Evolutionary conservation across 2,329 filamentous ascomycete genomes (phyloP).

Genomic region (Pyrenophora teres): DNA sequence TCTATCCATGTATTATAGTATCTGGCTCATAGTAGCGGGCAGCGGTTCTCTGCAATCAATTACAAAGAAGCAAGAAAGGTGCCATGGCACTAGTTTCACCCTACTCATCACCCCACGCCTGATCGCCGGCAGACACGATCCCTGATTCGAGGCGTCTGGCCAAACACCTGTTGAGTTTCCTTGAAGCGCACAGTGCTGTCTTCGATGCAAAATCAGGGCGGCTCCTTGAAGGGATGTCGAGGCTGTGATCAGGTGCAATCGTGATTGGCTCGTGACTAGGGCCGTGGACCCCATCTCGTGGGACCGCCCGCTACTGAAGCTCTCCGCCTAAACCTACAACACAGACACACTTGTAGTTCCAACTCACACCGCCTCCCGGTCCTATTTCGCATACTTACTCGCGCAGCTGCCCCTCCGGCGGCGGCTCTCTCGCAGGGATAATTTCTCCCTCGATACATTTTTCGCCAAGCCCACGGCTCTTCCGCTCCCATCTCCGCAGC

Average conservation of each 20-base stretch:
- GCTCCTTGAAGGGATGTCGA: background rate
- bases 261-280: conserved; percentile 14
- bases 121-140: conserved; percentile 11
- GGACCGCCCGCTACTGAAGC: conserved; percentile 12
- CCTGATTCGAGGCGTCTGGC: conserved; percentile 5
- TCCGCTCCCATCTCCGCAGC: conserved; percentile 16
- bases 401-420: conserved; percentile 13
- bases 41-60: no score
- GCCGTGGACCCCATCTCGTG: conserved; percentile 12
- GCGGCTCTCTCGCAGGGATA: conserved; percentile 14
- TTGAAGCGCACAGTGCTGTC: conserved; percentile 1
- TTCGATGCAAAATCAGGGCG: background rate
- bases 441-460: conserved; percentile 8
- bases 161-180: background rate
- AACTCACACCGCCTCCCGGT: conserved; percentile 18
- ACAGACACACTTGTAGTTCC: conserved; percentile 17
- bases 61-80: conserved; percentile 1
- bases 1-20: background rate
- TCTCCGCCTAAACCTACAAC: conserved; percentile 20
- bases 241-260: conserved; percentile 8
- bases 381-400: conserved; percentile 17
- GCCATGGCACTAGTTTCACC: conserved; percentile 10
- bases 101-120: conserved; percentile 11
- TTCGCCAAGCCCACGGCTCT: conserved; percentile 28
- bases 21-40: background rate